phyloP scores from a whole-genome alignment of 1,139 yeast species.

The Zygosaccharomyces pseudobailii region DNA sequence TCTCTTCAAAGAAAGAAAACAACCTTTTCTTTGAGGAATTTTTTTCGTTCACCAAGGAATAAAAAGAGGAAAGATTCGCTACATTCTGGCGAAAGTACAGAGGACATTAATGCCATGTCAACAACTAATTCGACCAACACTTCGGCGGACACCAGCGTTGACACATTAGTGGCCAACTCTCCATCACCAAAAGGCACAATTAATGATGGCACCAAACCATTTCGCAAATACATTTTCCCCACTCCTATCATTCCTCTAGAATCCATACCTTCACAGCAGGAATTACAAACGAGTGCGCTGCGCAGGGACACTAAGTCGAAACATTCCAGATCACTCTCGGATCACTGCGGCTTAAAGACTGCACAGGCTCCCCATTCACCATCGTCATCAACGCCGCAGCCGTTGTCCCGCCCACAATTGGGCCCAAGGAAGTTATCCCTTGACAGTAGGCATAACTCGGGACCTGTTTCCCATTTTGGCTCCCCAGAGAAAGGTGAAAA shows the following conservation, averaged over 20 bases:
- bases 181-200: conserved; percentile 1
- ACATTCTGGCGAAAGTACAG: conserved; percentile 5
- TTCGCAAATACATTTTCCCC: conserved; percentile 10
- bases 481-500: conserved; percentile 2
- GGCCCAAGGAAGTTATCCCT: conserved; percentile 8
- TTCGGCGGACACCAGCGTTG: neutral
- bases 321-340: conserved; percentile 14
- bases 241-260: conserved; percentile 8
- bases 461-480: conserved; percentile 5
- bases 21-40: conserved; percentile 28
- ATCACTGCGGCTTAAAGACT: conserved; percentile 2
- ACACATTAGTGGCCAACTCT: conserved; percentile 8
- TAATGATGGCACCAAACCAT: neutral
- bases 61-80: conserved; percentile 4
- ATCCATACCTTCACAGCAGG: conserved; percentile 3
- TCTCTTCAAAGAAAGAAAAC: conserved; percentile 28
- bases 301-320: neutral
- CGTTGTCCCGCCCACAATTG: neutral
- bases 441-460: conserved; percentile 8
- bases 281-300: neutral
- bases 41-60: conserved; percentile 30
- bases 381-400: neutral
- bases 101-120: conserved; percentile 1
- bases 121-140: neutral
- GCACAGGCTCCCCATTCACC: neutral